These are phyloP conservation scores for Aspergillus sp. DNA, from an alignment of 2,329 filamentous ascomycete genomes.

Conservation along the genomic window DNA sequence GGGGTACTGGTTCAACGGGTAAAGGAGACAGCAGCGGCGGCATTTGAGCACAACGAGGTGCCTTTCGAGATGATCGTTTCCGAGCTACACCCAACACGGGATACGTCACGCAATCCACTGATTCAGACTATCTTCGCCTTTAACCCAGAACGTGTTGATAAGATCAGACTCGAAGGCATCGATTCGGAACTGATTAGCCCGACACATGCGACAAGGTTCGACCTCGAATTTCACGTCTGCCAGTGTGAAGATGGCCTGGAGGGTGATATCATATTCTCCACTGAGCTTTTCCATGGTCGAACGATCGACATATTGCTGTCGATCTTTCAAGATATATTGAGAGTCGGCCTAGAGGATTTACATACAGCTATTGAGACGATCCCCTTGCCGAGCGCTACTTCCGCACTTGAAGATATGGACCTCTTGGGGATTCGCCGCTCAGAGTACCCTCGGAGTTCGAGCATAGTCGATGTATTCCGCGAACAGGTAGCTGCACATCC, in stretches of 20 bases:
- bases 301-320: not conserved
- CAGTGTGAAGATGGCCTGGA: not conserved
- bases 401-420: not conserved
- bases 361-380: not conserved
- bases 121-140: not conserved
- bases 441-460: not conserved
- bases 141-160: not conserved
- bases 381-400: not conserved
- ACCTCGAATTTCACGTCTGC: slow-evolving; percentile 10
- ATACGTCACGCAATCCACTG: slow-evolving; percentile 2
- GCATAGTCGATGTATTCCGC: slow-evolving; percentile 5
- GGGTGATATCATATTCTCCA: not conserved
- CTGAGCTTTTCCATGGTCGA: not conserved
- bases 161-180: slow-evolving; percentile 2
- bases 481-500: not conserved
- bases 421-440: not conserved
- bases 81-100: not conserved
- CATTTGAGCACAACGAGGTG: not conserved
- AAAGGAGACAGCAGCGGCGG: not conserved
- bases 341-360: not conserved
- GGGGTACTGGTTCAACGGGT: not conserved
- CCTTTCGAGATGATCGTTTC: slow-evolving; percentile 5
- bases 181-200: not conserved
- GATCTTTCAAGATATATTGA: not conserved
- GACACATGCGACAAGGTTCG: not conserved